Percentiles rank a stretch among this genome's conserved stretches.
phyloP scores from a whole-genome alignment of 2,329 filamentous ascomycete species.

The Phaeosphaeria sp. region DNA sequence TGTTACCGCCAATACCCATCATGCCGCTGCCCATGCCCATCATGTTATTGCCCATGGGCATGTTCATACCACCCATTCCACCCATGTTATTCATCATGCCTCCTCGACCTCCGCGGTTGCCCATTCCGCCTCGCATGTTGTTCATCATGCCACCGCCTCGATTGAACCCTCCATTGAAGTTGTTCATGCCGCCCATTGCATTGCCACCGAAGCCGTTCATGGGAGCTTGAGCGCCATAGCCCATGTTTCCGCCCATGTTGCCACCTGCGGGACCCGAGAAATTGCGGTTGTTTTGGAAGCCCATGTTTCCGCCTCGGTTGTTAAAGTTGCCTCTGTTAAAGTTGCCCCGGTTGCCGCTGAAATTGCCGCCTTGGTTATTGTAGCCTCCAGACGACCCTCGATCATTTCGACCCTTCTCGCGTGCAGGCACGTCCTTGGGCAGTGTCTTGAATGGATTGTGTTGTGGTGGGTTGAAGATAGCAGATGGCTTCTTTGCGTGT shows the following conservation, averaged over 20 bases:
- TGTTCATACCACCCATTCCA: conserved; percentile 43
- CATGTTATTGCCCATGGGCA: conserved; percentile 47
- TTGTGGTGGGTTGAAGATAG: conserved; percentile 77
- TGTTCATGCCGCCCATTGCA: conserved; percentile 45
- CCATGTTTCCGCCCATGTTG: conserved; percentile 49
- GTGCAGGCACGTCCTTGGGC: conserved; percentile 83
- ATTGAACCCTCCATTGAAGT: conserved; percentile 49
- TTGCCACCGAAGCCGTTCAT: conserved; percentile 57
- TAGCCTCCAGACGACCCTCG: conserved; percentile 54
- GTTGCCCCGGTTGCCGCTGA: conserved; percentile 40
- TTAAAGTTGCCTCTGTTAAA: conserved; percentile 43
- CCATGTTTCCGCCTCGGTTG: conserved; percentile 36
- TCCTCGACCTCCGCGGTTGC: conserved; percentile 48
- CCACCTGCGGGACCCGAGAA: conserved; percentile 41
- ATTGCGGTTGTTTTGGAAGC: conserved; percentile 47
- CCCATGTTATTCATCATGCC: conserved; percentile 25
- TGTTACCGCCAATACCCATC: conserved; percentile 47
- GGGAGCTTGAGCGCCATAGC: conserved; percentile 49
- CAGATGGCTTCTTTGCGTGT: conserved; percentile 69
- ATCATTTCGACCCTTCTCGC: conserved; percentile 70
- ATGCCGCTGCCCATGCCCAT: conserved; percentile 47
- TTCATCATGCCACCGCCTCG: conserved; percentile 51
- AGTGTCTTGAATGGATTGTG: conserved; percentile 90
- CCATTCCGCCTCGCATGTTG: conserved; percentile 56
- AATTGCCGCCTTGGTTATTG: conserved; percentile 57